Percentiles rank a stretch among this genome's conserved stretches.
Evolutionary conservation across 768 basidiomycete genomes (phyloP).

Genomic region (Mycena chlorophos): DNA sequence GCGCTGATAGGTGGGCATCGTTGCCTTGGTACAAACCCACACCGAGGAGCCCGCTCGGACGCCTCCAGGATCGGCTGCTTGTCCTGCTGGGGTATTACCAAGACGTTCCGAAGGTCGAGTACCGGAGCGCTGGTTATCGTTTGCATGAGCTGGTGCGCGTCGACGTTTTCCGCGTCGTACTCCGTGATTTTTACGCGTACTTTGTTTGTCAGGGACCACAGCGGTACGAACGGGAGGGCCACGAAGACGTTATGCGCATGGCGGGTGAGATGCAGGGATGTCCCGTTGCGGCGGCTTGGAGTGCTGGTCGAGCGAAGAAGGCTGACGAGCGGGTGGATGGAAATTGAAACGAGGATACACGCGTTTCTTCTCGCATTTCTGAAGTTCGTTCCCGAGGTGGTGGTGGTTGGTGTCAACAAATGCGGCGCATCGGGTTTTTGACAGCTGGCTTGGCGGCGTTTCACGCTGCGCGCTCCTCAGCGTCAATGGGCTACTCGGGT

Average conservation of each 20-base stretch:
- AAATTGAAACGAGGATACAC: no score
- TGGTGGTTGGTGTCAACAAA: no score
- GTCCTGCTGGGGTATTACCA: slow-evolving; percentile 37
- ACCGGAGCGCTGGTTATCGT: slow-evolving; percentile 41
- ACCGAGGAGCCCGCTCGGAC: slow-evolving; percentile 28
- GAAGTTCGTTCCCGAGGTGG: no score
- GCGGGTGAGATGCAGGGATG: slow-evolving; percentile 46
- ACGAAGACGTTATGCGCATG: slow-evolving; percentile 41
- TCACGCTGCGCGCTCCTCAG: no score
- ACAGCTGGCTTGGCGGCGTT: no score
- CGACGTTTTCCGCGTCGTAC: not conserved
- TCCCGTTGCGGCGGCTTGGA: slow-evolving; percentile 38
- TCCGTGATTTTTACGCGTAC: not conserved
- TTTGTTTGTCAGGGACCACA: slow-evolving; percentile 35
- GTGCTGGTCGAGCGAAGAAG: not conserved
- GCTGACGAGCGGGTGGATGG: not conserved
- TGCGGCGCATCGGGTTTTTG: no score
- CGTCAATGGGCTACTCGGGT: no score
- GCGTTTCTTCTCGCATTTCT: not conserved
- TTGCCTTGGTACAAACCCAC: slow-evolving; percentile 51
- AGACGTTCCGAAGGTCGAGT: slow-evolving; percentile 41
- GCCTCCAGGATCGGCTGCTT: slow-evolving; percentile 30
- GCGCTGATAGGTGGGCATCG: slow-evolving; percentile 31
- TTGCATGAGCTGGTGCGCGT: slow-evolving; percentile 42
- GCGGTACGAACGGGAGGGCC: slow-evolving; percentile 40